These are phyloP conservation scores for Fraxinus ornus DNA, from an alignment of 305 asterid genomes.

Conservation along the genomic window DNA sequence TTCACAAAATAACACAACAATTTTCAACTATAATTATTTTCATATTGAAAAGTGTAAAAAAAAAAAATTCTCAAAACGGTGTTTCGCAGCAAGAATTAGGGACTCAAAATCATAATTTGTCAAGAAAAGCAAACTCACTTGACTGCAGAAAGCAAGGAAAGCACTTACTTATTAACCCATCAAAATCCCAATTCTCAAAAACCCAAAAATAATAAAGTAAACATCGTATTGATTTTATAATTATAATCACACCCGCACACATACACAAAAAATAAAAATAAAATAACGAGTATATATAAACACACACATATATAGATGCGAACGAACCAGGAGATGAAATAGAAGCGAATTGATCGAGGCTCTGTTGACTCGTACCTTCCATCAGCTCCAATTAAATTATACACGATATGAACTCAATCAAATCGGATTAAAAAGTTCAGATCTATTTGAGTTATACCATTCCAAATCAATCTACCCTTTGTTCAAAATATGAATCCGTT, in stretches of 20 bases:
- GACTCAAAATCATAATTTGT: neutral
- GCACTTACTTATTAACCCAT: neutral
- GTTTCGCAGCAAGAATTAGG: neutral
- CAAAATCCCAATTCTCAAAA: neutral
- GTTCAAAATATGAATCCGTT: neutral
- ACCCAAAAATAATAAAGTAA: neutral
- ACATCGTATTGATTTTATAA: neutral
- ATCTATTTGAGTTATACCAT: slow-evolving; percentile 31
- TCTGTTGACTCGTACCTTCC: slow-evolving; percentile 69
- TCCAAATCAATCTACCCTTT: slow-evolving; percentile 4
- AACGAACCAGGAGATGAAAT: slow-evolving; percentile 64
- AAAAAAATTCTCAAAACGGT: neutral
- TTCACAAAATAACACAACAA: neutral
- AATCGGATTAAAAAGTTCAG: slow-evolving; percentile 26
- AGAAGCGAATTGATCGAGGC: slow-evolving; percentile 64
- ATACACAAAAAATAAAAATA: neutral
- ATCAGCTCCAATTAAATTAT: slow-evolving; percentile 36
- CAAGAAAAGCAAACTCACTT: neutral
- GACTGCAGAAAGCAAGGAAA: neutral
- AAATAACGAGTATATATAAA: too few relatives aligned
- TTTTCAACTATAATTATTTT: neutral
- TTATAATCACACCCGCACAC: neutral
- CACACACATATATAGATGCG: neutral
- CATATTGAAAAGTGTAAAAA: neutral
- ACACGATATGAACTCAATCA: slow-evolving; percentile 21